Percentiles rank a stretch among this genome's conserved stretches.
Evolutionary conservation across 192 early-diverging fungal species (phyloP).

Genomic region (Spizellomyces punctatus): DNA sequence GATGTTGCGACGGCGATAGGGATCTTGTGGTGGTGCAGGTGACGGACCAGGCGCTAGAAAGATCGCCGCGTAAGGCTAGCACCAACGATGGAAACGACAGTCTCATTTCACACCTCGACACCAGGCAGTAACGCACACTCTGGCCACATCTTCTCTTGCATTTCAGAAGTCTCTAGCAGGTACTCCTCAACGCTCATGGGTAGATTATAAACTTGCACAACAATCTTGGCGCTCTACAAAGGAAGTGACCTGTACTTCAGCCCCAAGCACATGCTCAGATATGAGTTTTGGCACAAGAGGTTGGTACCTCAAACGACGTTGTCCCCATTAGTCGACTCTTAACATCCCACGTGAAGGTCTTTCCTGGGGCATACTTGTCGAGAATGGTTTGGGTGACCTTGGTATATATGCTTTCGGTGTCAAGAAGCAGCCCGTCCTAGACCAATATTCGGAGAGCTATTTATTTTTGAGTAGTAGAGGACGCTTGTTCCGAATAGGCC

Average conservation of each 20-base stretch:
- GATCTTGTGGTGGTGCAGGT: constrained; percentile 70
- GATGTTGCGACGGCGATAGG: constrained; percentile 84
- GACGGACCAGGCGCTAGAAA: constrained; percentile 57
- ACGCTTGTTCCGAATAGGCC: neutral
- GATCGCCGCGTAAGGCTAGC: no score
- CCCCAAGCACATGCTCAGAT: neutral
- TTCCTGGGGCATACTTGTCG: constrained; percentile 61
- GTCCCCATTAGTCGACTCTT: constrained; percentile 36
- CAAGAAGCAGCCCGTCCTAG: constrained; percentile 57
- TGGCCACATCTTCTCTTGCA: constrained; percentile 43
- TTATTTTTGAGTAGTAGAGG: neutral
- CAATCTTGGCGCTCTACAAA: constrained; percentile 46
- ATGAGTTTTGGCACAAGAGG: neutral
- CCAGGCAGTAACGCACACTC: constrained; percentile 64
- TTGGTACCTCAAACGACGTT: constrained; percentile 19
- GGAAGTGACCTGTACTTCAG: neutral
- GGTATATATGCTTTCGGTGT: constrained; percentile 90
- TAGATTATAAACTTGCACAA: constrained; percentile 68
- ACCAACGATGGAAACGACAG: no score
- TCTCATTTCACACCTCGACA: constrained; percentile 1
- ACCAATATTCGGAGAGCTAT: constrained; percentile 30
- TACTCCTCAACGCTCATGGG: constrained; percentile 85
- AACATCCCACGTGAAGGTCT: constrained; percentile 41
- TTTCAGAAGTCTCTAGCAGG: constrained; percentile 56
- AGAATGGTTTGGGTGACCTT: constrained; percentile 83